phyloP scores from a whole-genome alignment of 768 basidiomycete species.

The Boletus rubropictus region DNA sequence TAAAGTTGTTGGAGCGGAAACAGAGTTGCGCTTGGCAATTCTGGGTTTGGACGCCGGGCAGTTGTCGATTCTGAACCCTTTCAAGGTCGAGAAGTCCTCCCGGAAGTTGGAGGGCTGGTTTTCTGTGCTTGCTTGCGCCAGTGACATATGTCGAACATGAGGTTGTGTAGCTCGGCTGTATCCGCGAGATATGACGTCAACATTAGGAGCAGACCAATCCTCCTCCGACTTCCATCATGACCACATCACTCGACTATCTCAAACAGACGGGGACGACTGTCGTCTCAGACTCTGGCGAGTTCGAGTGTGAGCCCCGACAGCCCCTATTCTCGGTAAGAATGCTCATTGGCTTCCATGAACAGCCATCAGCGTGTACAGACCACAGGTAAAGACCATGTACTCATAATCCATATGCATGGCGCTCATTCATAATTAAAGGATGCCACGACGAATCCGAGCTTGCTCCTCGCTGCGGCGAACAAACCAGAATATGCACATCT shows the following conservation, averaged over 20 bases:
- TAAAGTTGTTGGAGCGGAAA: too few relatives aligned
- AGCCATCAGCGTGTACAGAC: slow-evolving; percentile 94
- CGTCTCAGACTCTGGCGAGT: slow-evolving; percentile 94
- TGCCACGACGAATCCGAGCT: slow-evolving; percentile 93
- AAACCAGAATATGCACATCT: slow-evolving; percentile 77
- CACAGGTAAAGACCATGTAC: slow-evolving; percentile 51
- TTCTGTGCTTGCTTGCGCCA: too few relatives aligned
- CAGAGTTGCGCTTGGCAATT: too few relatives aligned
- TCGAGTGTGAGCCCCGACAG: slow-evolving; percentile 66
- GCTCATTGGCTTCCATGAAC: slow-evolving; percentile 19
- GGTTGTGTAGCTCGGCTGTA: too few relatives aligned
- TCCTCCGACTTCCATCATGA: too few relatives aligned
- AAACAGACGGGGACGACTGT: slow-evolving; percentile 89
- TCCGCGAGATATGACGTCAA: too few relatives aligned
- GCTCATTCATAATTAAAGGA: slow-evolving; percentile 43
- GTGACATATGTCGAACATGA: too few relatives aligned
- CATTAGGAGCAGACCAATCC: too few relatives aligned
- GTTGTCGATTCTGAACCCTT: too few relatives aligned
- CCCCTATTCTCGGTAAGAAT: slow-evolving; percentile 7
- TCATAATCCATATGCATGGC: neutral
- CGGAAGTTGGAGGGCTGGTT: too few relatives aligned
- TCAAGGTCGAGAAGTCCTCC: too few relatives aligned
- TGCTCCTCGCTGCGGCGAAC: slow-evolving; percentile 86
- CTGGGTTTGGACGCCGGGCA: too few relatives aligned
- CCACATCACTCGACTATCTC: slow-evolving; percentile 72